Conservation (phyloP, 73 alveolate genomes). For the Urostyla sp. region DNA sequence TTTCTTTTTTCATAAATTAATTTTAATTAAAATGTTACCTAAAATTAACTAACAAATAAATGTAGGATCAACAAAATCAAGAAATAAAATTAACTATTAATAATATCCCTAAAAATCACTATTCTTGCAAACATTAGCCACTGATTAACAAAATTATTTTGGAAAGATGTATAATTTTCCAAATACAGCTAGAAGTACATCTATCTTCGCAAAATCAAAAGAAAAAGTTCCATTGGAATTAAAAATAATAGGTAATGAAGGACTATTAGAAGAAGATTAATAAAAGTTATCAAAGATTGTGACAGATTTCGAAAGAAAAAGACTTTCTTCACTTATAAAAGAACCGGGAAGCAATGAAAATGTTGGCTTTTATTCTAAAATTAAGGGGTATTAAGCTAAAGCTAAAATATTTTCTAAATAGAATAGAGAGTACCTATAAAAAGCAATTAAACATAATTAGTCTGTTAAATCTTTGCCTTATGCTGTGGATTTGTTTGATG, state of each 20-base stretch:
- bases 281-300: conserved; percentile 5
- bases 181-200: background rate
- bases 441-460: conserved; percentile 16
- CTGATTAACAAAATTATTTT: no score
- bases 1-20: no score
- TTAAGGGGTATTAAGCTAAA: conserved; percentile 24
- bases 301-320: conserved; percentile 14
- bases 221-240: conserved; percentile 9
- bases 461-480: conserved; percentile 7
- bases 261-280: conserved; percentile 18
- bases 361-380: conserved; percentile 30
- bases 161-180: no score
- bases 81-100: no score
- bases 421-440: conserved; percentile 6
- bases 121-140: background rate
- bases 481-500: conserved; percentile 10
- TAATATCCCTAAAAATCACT: no score
- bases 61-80: conserved; percentile 19
- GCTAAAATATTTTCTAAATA: conserved; percentile 22
- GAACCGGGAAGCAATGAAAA: conserved; percentile 24
- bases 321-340: conserved; percentile 19
- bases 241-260: conserved; percentile 26
- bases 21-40: conserved; percentile 23
- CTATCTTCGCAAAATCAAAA: conserved; percentile 1
- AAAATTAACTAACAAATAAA: background rate